Base-by-base conservation (phyloP, 257 asterid genomes). In the Lantana camara region DNA sequence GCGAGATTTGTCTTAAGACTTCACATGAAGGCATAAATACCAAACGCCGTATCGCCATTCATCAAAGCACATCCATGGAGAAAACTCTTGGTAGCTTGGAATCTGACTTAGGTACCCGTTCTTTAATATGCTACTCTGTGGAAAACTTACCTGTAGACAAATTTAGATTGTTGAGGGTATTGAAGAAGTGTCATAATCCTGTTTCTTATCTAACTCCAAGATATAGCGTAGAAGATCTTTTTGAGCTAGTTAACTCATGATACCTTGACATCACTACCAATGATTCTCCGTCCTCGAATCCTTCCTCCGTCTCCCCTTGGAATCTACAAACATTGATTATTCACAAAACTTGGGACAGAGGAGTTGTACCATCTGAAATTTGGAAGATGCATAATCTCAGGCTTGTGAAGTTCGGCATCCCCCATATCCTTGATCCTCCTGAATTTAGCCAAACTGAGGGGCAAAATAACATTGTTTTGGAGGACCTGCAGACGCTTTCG, bases 321-420 rank as follows among this genome's bases (percentile, higher is more conserved):
- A n/a, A n/a, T n/a, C 34, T 66, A 34, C 71, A 66, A 32, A 66
- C 64, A 8, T 29, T 66, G 20, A 42, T 40, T 14, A 5, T 60
- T 17, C 13, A 27, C 5, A 35, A 41, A 4, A 3, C 15, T 4
- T 14, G 16, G 0, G 30, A 1, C 10, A 9, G 17, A 6, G 14
- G 7, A 15, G 20, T 11, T 54, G 22, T 32, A 13, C 57, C 64
- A 3, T 10, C 8, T 54, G 46, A 55, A 55, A 16, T 66, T 19
- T 66, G 70, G 70, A 20, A 38, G 42, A 64, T 35, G 51, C 35
- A 60, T 24, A 64, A 66, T 19, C 72, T 66, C 45, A 54, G 64
- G 35, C 56, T 54, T 44, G 32, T 66, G 11, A 19, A 27, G 14
- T n/a, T 42, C 3, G 13, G 15, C 21, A 14, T 7, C 6, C 48